Percentiles rank a stretch among this genome's conserved stretches.
Conservation (phyloP, 2,329 filamentous ascomycete species). For the Claviceps fusiformis region DNA sequence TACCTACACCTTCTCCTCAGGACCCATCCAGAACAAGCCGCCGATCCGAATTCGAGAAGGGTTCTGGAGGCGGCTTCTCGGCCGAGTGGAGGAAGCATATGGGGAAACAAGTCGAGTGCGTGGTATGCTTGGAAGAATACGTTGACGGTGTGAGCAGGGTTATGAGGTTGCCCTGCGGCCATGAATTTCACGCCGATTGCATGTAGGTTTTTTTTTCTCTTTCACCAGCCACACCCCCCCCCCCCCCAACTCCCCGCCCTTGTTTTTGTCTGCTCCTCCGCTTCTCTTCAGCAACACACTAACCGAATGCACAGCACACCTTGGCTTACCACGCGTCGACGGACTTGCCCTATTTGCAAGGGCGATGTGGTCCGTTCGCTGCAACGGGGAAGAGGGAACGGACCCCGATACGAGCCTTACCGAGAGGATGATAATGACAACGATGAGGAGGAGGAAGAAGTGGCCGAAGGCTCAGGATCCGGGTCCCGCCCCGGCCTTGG, state of each 20-base stretch:
- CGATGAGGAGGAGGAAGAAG: constrained; percentile 20
- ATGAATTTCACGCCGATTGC: constrained; percentile 96
- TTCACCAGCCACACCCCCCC: too few species aligned
- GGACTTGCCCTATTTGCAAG: constrained; percentile 98
- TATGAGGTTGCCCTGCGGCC: constrained; percentile 93
- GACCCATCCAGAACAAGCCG: constrained; percentile 19
- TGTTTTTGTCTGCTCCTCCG: neutral
- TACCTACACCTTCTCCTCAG: constrained; percentile 24
- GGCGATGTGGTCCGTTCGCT: constrained; percentile 76
- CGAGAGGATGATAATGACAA: constrained; percentile 38
- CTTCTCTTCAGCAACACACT: neutral
- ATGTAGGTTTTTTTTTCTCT: constrained; percentile 77
- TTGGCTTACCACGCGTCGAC: constrained; percentile 86
- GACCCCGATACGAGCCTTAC: constrained; percentile 40
- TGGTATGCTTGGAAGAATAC: constrained; percentile 94
- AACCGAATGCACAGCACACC: constrained; percentile 52
- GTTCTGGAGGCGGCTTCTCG: constrained; percentile 24
- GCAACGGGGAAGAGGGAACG: constrained; percentile 37
- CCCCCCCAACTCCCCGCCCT: neutral
- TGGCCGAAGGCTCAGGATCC: constrained; percentile 21
- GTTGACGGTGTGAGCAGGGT: constrained; percentile 86
- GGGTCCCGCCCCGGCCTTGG: constrained; percentile 1
- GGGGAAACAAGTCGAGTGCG: constrained; percentile 69
- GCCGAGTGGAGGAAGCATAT: constrained; percentile 52
- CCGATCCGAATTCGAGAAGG: constrained; percentile 35